Evolutionary conservation across 169 alveolate genomes (phyloP), one percentile per base, ranked within the genome.

Genomic region (Perkinsus olseni): DNA sequence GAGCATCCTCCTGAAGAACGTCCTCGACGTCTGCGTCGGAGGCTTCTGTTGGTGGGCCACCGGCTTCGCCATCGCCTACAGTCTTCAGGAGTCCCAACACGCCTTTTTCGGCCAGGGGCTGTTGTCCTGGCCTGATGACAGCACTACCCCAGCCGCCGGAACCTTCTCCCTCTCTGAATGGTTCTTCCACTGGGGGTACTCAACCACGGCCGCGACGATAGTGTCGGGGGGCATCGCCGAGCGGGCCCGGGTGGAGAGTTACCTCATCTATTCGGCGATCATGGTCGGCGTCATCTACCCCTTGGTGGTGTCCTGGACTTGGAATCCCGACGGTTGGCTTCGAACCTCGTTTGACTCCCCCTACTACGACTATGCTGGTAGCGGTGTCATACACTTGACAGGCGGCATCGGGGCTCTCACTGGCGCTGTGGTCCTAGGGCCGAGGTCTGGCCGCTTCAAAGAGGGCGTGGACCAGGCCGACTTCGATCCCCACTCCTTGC

Each of bases 181-280:
- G 94, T 93, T 93, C 92, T 93, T 93, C 91, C 93, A 93, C 91
- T 50, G 91, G 48, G 91, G 90, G n/a, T 93, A 51, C 38, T 93
- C 92, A 36, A 45, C 93, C 0, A 51, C 93, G 0, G 94, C 92
- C 24, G 93, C 94, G 38, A 93, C 94, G 51, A 93, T 93, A 36
- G 94, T 93, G 37, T 91, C 93, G 39, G 94, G 94, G 38, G 93
- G 92, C 31, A 91, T 93, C 11, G 94, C 94, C 0, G 94, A 93
- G 92, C 94, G 94, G 62, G 82, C 48, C 74, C 74, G 82, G 74
- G 36, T 92, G 50, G 92, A 74, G 38, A 51, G 93, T n/a, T 93
- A 50, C 38, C 92, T 92, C 0, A 38, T 51, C 90, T 38, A 38
- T 21, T 74, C 93, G 21, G 91, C 45, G 24, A 17, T 34, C 11